These are phyloP conservation scores for Boechera stricta DNA, from an alignment of 345 rosid genomes.

Conservation along the genomic window DNA sequence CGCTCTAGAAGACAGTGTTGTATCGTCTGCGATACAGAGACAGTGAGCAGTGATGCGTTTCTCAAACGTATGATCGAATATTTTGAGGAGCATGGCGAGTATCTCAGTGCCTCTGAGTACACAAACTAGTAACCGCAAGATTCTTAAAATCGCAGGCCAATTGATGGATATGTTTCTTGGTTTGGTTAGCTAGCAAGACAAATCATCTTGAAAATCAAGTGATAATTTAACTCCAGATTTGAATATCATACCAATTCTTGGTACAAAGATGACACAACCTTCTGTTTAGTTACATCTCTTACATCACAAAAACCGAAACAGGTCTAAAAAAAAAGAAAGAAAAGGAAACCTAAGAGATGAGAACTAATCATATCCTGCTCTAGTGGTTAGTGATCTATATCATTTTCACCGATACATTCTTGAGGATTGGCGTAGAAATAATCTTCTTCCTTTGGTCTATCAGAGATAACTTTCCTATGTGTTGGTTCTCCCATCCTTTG, in stretches of 20 bases:
- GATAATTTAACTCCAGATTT: background rate
- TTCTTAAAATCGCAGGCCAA: background rate
- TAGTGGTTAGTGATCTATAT: background rate
- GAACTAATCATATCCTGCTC: too few relatives aligned
- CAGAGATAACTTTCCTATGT: constrained; percentile 59
- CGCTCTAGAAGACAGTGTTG: constrained; percentile 95
- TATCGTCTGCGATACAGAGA: constrained; percentile 86
- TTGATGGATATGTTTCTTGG: background rate
- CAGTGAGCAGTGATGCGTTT: constrained; percentile 73
- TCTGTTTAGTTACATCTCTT: background rate
- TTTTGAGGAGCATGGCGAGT: constrained; percentile 92
- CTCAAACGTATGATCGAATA: constrained; percentile 78
- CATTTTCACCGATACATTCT: constrained; percentile 70
- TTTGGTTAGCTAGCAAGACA: background rate
- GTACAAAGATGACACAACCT: background rate
- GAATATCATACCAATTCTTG: background rate
- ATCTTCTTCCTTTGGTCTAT: constrained; percentile 93
- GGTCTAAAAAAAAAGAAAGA: background rate
- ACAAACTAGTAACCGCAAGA: constrained; percentile 27
- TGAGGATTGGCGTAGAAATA: constrained; percentile 94
- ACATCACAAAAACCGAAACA: background rate
- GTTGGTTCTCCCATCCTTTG: constrained; percentile 67
- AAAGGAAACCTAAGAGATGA: too few relatives aligned
- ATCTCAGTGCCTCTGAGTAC: constrained; percentile 90
- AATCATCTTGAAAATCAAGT: background rate